phyloP scores from a whole-genome alignment of 768 basidiomycete species.

The Calocybe indica region DNA sequence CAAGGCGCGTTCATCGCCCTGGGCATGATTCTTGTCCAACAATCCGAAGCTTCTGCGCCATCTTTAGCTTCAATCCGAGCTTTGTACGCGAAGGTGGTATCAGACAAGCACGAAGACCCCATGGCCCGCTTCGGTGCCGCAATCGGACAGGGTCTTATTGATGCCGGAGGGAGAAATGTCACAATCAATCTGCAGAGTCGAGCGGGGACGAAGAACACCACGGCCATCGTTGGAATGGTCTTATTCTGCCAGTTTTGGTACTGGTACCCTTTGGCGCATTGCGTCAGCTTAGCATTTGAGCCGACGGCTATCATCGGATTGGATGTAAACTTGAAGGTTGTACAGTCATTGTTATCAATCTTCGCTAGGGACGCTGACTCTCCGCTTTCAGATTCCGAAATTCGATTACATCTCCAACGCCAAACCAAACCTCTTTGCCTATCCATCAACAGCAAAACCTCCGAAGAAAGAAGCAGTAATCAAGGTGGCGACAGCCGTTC shows the following conservation, averaged over 20 bases:
- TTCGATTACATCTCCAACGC: conserved; percentile 91
- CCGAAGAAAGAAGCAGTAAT: conserved; percentile 89
- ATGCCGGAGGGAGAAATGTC: conserved; percentile 94
- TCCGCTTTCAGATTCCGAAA: conserved; percentile 68
- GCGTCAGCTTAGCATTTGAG: conserved; percentile 86
- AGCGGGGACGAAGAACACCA: conserved; percentile 89
- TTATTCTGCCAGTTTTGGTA: conserved; percentile 99
- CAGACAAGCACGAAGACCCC: conserved; percentile 97
- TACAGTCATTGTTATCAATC: neutral
- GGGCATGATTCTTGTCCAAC: conserved; percentile 95
- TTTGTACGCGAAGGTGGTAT: conserved; percentile 84
- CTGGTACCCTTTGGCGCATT: conserved; percentile 97
- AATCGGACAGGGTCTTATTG: conserved; percentile 93
- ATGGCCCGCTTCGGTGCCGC: conserved; percentile 98
- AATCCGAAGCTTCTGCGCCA: conserved; percentile 85
- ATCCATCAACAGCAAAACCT: conserved; percentile 80
- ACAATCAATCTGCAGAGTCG: conserved; percentile 92
- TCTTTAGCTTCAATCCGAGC: conserved; percentile 75
- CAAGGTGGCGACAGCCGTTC: conserved; percentile 90
- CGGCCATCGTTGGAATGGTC: conserved; percentile 95
- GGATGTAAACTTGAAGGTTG: conserved; percentile 77
- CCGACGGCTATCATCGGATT: conserved; percentile 95
- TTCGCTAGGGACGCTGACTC: conserved; percentile 2
- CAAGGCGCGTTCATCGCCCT: conserved; percentile 95
- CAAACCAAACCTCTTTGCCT: conserved; percentile 87